Evolutionary conservation across 2,329 filamentous ascomycete species (phyloP).

Genomic region (Aureobasidium vineae): DNA sequence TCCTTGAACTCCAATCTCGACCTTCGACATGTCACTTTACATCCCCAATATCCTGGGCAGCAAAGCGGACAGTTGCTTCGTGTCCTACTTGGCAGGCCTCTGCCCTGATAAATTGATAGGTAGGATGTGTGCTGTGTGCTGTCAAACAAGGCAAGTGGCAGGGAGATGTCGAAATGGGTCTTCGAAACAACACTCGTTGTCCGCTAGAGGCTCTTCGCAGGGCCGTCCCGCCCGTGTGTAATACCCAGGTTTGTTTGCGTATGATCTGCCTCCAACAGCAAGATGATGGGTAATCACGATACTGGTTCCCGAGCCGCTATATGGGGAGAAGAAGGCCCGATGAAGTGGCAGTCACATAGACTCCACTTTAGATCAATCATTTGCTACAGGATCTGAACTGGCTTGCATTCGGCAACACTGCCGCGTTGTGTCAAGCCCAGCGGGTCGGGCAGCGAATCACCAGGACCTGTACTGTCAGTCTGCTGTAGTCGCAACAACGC

Average conservation of each 20-base stretch:
- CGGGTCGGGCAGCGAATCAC: not conserved
- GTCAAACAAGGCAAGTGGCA: slow-evolving; percentile 24
- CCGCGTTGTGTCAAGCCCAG: not conserved
- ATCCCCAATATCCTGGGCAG: not conserved
- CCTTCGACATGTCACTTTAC: slow-evolving; percentile 12
- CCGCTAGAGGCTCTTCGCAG: not conserved
- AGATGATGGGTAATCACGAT: not conserved
- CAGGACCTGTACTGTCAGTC: not conserved
- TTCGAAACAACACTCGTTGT: slow-evolving; percentile 2
- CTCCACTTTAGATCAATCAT: slow-evolving; percentile 5
- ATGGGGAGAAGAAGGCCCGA: slow-evolving; percentile 8
- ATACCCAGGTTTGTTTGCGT: slow-evolving; percentile 2
- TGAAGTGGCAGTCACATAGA: not conserved
- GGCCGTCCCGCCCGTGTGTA: slow-evolving; percentile 11
- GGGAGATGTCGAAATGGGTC: not conserved
- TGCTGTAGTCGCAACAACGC: not conserved
- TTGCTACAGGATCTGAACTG: not conserved
- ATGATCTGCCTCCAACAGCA: not conserved
- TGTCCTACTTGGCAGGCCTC: slow-evolving; percentile 15
- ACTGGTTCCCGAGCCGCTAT: not conserved
- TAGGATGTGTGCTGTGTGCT: slow-evolving; percentile 3
- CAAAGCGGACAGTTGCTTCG: slow-evolving; percentile 15
- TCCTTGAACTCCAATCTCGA: not conserved
- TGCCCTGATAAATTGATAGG: slow-evolving; percentile 14
- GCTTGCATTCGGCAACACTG: slow-evolving; percentile 15